Base-by-base conservation (phyloP, 2,329 filamentous ascomycete species). In the Volutella citrinella region DNA sequence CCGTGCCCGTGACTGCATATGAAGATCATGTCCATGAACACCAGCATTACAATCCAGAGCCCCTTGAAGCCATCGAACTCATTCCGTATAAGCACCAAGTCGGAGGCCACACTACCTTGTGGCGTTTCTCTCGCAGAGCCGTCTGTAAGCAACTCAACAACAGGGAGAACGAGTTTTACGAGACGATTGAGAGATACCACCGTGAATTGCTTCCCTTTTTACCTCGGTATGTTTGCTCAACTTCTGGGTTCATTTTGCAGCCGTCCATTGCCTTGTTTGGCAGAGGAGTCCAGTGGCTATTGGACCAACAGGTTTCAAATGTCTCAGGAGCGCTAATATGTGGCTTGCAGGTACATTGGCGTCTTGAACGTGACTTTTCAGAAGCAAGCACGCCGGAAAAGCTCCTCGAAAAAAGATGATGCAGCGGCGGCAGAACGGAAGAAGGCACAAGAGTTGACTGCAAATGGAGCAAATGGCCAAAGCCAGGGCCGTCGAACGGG, bases 91-190 rank as follows among this genome's bases (percentile, higher is more conserved):
- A 88, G 48, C 93, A 98, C 64, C 93, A 98, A 64, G 93, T 98
- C 35, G 93, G 93, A 38, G 93, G 93, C 1, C 93, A 98, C 60
- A 96, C 89, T 7, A 96, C 91, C 0, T 77, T 98, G 21, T 98
- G 95, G 76, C 84, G 91, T 25, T 97, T 98, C 58, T 97, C 93
- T 13, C 82, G 88, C 48, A 80, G 90, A 52, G 93, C 93, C 36
- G 90, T 98, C 10, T 98, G 93, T 72, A 98, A 98, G 65, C 89
- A 96, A 65, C 76, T 98, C 55, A 98, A 95, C 62, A 98, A 95
- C 60, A 79, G 91, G 54, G 93, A 98, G 59, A 98, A 98, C 63
- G 88, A 95, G 64, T 98, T 98, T 59, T 98, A 98, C 62, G 93
- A 98, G 64, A 93, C 84, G 34, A 87, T 97, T 52, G 93, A 98